Percentiles rank a stretch among this genome's conserved stretches.
Conservation (phyloP, 768 basidiomycete species). For the Candolleomyces efflorescens region DNA sequence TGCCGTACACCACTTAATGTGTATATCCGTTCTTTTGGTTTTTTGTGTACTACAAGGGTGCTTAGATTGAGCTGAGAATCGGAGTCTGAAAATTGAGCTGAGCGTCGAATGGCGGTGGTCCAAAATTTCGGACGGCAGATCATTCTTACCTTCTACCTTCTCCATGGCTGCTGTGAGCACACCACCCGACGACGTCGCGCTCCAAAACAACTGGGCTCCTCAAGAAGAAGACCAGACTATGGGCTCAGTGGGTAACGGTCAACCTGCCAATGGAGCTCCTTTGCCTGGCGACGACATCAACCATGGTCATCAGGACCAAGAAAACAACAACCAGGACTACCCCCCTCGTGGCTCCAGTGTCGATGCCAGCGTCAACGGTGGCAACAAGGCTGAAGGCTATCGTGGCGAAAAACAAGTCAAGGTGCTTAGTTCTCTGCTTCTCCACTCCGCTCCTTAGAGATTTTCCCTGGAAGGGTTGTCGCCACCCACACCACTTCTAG, state of each 20-base stretch:
- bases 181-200: slow-evolving; percentile 25
- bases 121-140: slow-evolving; percentile 1
- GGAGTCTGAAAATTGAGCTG: slow-evolving; percentile 13
- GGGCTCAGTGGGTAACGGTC: slow-evolving; percentile 37
- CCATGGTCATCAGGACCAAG: slow-evolving; percentile 41
- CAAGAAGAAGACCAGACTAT: slow-evolving; percentile 47
- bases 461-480: slow-evolving; percentile 10
- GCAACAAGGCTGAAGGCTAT: slow-evolving; percentile 40
- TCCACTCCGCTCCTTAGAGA: slow-evolving; percentile 18
- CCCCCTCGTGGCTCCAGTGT: slow-evolving; percentile 44
- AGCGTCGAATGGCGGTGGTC: not conserved
- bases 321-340: slow-evolving; percentile 39
- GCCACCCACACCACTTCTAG: slow-evolving; percentile 4
- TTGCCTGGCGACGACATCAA: slow-evolving; percentile 45
- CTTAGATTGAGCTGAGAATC: slow-evolving; percentile 11
- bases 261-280: slow-evolving; percentile 41
- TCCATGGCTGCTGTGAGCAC: slow-evolving; percentile 30
- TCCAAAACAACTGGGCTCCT: slow-evolving; percentile 45
- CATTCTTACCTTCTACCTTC: slow-evolving; percentile 8
- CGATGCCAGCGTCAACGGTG: slow-evolving; percentile 34
- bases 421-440: slow-evolving; percentile 53
- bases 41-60: not conserved
- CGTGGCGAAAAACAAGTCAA: slow-evolving; percentile 75
- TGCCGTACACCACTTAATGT: not conserved
- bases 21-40: not conserved